phyloP scores from a whole-genome alignment of 1,284 basidiomycete genomes.

The Puccinia novopanici region DNA sequence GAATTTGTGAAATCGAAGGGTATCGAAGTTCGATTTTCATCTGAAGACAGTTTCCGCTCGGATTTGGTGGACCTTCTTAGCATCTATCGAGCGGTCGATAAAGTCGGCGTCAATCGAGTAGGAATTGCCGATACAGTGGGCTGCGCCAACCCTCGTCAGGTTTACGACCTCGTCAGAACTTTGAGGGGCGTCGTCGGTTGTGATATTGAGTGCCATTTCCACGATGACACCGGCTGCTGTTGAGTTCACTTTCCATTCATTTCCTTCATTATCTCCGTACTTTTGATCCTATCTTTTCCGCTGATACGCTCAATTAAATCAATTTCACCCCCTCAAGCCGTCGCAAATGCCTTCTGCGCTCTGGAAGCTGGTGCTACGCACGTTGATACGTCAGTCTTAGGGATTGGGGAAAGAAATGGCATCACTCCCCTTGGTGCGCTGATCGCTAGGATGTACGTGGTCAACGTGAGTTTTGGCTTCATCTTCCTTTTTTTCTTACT shows the following conservation, averaged over 20 bases:
- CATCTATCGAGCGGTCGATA: constrained; percentile 99
- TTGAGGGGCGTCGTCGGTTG: constrained; percentile 91
- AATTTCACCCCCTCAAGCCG: constrained; percentile 65
- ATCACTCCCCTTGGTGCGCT: constrained; percentile 97
- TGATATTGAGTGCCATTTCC: constrained; percentile 97
- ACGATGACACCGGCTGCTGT: constrained; percentile 91
- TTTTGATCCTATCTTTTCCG: background rate
- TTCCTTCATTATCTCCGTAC: constrained; percentile 60
- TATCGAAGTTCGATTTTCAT: constrained; percentile 99
- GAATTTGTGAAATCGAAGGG: constrained; percentile 99
- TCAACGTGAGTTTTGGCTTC: constrained; percentile 42
- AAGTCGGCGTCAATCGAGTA: constrained; percentile 98
- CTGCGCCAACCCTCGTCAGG: constrained; percentile 96
- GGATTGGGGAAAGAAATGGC: constrained; percentile 98
- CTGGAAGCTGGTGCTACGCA: constrained; percentile 99
- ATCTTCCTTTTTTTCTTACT: background rate
- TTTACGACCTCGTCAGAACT: constrained; percentile 96
- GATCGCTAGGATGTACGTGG: constrained; percentile 84
- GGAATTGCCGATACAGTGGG: constrained; percentile 99
- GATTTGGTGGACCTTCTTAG: constrained; percentile 97
- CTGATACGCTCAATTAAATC: constrained; percentile 51
- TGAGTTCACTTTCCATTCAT: constrained; percentile 61
- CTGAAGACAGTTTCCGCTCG: constrained; percentile 99
- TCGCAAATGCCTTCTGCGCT: constrained; percentile 97
- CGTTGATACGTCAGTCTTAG: constrained; percentile 92